A percentile compares a stretch with the other conserved stretches of the same genome.
Evolutionary conservation across 768 basidiomycete genomes (phyloP).

Genomic region (Mycena alexandri): DNA sequence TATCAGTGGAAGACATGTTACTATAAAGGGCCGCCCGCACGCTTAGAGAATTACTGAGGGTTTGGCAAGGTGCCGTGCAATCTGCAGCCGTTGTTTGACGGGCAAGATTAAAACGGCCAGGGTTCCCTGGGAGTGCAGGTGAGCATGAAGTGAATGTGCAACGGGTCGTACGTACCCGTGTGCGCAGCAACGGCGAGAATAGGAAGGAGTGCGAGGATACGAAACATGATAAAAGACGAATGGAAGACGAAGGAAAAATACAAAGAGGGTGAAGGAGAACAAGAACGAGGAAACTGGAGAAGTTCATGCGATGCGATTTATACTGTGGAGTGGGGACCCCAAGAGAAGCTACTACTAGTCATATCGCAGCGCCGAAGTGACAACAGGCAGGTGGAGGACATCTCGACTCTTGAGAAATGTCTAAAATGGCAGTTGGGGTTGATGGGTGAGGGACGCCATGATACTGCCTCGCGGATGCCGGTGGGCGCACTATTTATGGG

Average conservation of each 20-base stretch:
- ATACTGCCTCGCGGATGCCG: too few species aligned
- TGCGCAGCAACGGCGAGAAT: conserved; percentile 22
- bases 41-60: not conserved
- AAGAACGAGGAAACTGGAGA: not conserved
- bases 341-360: not conserved
- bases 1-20: not conserved
- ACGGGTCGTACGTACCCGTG: not conserved
- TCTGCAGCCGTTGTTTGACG: not conserved
- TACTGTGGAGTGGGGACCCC: not conserved
- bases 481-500: too few species aligned
- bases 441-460: too few species aligned
- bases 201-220: conserved; percentile 12
- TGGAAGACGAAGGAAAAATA: not conserved
- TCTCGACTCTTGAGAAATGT: not conserved
- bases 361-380: not conserved
- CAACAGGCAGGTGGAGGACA: conserved; percentile 1
- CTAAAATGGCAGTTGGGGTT: not conserved
- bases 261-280: not conserved
- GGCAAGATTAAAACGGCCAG: not conserved
- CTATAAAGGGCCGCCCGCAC: not conserved
- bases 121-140: not conserved
- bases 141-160: too few species aligned
- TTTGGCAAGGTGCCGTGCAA: conserved; percentile 9
- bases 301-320: not conserved
- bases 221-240: conserved; percentile 9